Evolutionary conservation across 176 grass and related monocot species (phyloP).

Genomic region (sorghum (Sorghum bicolor)): DNA sequence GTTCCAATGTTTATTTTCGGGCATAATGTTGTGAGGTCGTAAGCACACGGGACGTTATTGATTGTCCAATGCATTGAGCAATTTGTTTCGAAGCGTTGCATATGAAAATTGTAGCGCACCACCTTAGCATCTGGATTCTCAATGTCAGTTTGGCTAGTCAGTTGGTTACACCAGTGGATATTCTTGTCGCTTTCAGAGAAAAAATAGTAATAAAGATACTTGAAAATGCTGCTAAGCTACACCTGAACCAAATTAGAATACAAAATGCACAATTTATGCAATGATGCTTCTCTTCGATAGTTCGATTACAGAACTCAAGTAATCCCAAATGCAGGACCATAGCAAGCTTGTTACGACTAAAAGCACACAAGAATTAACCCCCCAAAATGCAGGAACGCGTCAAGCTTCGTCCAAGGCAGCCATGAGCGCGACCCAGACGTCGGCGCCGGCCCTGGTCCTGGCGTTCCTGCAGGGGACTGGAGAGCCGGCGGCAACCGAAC

Average conservation of each 20-base stretch:
- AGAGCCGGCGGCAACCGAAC: constrained; percentile 29
- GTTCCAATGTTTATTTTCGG: too few relatives aligned
- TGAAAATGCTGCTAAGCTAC: background rate
- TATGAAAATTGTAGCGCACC: too few relatives aligned
- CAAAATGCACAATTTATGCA: background rate
- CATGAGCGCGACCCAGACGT: background rate
- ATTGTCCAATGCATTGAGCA: too few relatives aligned
- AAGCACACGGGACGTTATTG: too few relatives aligned
- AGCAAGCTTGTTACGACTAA: background rate
- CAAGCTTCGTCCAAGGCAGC: background rate
- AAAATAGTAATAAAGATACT: too few relatives aligned
- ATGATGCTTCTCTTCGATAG: background rate
- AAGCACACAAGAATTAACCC: background rate
- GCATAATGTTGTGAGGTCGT: too few relatives aligned
- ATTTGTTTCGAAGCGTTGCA: too few relatives aligned
- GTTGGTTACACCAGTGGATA: too few relatives aligned
- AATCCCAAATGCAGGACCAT: background rate
- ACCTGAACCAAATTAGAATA: background rate
- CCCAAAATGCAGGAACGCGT: background rate
- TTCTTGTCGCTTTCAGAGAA: too few relatives aligned
- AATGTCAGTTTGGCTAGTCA: too few relatives aligned
- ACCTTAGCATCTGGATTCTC: too few relatives aligned
- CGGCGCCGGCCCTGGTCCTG: background rate
- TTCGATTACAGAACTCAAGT: background rate
- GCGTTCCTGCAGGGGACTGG: background rate